Conservation (phyloP, 305 asterid species). For the Fraxinus velutina region DNA sequence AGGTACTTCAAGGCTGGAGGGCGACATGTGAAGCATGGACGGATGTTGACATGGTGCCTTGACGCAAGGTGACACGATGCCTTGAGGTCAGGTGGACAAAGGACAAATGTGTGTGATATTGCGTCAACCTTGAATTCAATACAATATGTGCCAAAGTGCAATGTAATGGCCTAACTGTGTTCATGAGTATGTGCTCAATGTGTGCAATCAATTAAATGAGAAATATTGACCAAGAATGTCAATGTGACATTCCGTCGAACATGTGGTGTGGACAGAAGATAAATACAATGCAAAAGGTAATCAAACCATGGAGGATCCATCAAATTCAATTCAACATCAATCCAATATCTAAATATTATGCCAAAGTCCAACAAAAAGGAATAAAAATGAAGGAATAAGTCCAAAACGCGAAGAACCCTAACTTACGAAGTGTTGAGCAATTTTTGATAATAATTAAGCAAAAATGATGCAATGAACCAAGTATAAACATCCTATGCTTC, state of each 20-base stretch:
- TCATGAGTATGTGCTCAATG: background rate
- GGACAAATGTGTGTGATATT: background rate
- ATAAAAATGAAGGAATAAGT: background rate
- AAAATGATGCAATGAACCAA: background rate
- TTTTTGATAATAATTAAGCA: too few species aligned
- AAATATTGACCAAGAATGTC: background rate
- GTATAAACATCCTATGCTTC: background rate
- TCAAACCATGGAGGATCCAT: background rate
- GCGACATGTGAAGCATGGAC: background rate
- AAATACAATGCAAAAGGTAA: background rate
- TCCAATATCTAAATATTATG: too few species aligned
- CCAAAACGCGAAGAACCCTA: background rate
- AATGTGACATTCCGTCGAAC: background rate
- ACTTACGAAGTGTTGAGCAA: background rate
- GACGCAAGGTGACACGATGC: background rate
- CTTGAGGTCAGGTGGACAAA: background rate
- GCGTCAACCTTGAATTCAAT: background rate
- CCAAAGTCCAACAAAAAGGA: background rate
- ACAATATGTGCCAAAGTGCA: too few species aligned
- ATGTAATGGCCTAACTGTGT: background rate
- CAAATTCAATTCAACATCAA: background rate
- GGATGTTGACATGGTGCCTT: background rate
- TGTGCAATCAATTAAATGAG: background rate
- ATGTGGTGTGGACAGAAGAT: background rate
- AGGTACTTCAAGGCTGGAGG: background rate